These are phyloP conservation scores for Lentinula detonsa DNA, from an alignment of 768 basidiomycete genomes.

Conservation along the genomic window DNA sequence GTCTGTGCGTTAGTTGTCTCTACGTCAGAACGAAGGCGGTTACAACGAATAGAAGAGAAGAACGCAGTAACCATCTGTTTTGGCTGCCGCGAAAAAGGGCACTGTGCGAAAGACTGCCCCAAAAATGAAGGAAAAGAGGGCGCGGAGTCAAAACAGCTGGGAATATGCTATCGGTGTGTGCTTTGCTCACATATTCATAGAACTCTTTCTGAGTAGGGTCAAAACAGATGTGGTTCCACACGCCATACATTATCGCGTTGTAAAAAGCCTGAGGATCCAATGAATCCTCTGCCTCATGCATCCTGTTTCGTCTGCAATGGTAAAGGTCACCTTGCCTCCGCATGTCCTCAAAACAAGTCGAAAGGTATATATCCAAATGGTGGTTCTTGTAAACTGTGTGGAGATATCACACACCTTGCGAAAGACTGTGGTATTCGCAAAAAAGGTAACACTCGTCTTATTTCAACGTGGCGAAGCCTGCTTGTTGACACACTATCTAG, in stretches of 20 bases:
- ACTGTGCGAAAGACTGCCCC: slow-evolving; percentile 80
- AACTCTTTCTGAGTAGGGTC: background rate
- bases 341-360: slow-evolving; percentile 73
- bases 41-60: slow-evolving; percentile 57
- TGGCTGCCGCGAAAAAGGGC: slow-evolving; percentile 79
- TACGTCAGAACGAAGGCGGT: slow-evolving; percentile 53
- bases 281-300: slow-evolving; percentile 76
- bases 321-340: slow-evolving; percentile 80
- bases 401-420: slow-evolving; percentile 78
- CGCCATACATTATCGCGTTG: slow-evolving; percentile 79
- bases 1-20: slow-evolving; percentile 1
- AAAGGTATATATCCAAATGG: slow-evolving; percentile 90
- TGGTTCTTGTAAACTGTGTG: slow-evolving; percentile 86
- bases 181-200: background rate
- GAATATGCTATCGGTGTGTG: slow-evolving; percentile 68
- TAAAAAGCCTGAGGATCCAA: slow-evolving; percentile 53
- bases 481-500: slow-evolving; percentile 17
- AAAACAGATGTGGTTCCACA: slow-evolving; percentile 70
- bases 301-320: slow-evolving; percentile 87
- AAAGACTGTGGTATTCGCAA: slow-evolving; percentile 71
- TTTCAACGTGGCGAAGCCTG: background rate
- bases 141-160: slow-evolving; percentile 28
- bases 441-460: slow-evolving; percentile 32
- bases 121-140: slow-evolving; percentile 14
- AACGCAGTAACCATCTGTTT: slow-evolving; percentile 67